These are phyloP conservation scores for Talaromyces thailandensis DNA, from an alignment of 495 filamentous ascomycete species.

Conservation along the genomic window DNA sequence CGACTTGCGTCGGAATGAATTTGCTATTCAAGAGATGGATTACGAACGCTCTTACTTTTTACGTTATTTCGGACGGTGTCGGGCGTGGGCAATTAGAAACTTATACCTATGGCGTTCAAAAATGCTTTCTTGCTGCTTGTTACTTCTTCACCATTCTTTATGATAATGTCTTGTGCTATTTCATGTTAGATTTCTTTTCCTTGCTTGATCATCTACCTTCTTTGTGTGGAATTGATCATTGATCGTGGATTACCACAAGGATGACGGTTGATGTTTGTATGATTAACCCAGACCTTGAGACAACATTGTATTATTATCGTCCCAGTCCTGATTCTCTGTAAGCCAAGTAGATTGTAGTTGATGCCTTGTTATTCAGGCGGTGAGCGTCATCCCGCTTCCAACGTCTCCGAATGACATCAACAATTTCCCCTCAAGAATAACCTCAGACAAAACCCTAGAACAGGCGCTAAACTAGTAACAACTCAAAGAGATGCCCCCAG, in stretches of 20 bases:
- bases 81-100: slow-evolving; percentile 1
- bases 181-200: not conserved
- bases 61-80: not conserved
- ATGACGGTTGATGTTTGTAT: not conserved
- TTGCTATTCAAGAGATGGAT: not conserved
- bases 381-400: not conserved
- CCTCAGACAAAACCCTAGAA: too few species aligned
- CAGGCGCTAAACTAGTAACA: too few species aligned
- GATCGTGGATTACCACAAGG: not conserved
- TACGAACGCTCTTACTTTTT: not conserved
- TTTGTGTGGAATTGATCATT: not conserved
- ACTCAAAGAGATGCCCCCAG: slow-evolving; percentile 1
- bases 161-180: not conserved
- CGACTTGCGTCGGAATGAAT: not conserved
- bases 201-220: not conserved
- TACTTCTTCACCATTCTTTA: not conserved
- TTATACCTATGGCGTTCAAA: slow-evolving; percentile 1
- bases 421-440: not conserved
- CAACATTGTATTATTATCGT: slow-evolving; percentile 1
- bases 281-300: not conserved
- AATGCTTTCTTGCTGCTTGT: not conserved
- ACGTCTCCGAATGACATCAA: not conserved
- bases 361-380: not conserved
- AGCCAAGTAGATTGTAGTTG: not conserved
- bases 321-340: not conserved